These are phyloP conservation scores for Colletotrichum sp. DNA, from an alignment of 2,329 filamentous ascomycete genomes.

Conservation along the genomic window DNA sequence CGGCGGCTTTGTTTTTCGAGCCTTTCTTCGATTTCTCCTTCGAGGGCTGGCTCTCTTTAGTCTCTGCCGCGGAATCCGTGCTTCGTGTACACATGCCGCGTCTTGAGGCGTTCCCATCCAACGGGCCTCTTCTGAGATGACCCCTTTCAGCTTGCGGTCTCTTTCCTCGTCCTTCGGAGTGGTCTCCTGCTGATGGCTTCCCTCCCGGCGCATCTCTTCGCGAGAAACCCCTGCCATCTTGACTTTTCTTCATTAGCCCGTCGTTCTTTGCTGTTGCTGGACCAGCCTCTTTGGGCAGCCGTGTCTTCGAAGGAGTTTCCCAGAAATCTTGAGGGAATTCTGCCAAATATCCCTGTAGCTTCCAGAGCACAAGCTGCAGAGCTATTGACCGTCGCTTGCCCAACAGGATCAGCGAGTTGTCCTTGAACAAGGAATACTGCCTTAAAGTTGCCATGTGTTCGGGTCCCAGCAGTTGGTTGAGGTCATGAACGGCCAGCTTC, in stretches of 20 bases:
- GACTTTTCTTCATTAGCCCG: not conserved
- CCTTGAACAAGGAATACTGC: conserved; percentile 6
- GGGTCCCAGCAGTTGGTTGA: conserved; percentile 55
- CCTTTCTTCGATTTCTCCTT: not conserved
- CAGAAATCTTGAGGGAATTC: not conserved
- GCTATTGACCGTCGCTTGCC: conserved; percentile 38
- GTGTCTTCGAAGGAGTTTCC: not conserved
- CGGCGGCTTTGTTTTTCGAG: not conserved
- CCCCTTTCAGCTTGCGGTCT: not conserved
- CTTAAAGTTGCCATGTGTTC: conserved; percentile 45
- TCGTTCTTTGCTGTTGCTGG: not conserved
- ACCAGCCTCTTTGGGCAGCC: not conserved
- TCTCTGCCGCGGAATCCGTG: not conserved
- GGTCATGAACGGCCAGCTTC: conserved; percentile 57
- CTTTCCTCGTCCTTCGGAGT: not conserved
- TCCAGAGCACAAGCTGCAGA: conserved; percentile 61
- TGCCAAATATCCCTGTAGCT: conserved; percentile 59
- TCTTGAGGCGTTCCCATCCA: not conserved
- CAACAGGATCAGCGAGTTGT: conserved; percentile 45
- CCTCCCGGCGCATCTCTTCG: not conserved
- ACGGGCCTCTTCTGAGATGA: not conserved
- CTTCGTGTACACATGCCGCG: not conserved
- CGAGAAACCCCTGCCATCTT: not conserved
- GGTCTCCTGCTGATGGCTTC: not conserved
- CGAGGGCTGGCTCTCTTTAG: not conserved